Percentiles rank a stretch among this genome's conserved stretches.
Conservation (phyloP, 768 basidiomycete genomes). For the Macrolepiota dolichaula region DNA sequence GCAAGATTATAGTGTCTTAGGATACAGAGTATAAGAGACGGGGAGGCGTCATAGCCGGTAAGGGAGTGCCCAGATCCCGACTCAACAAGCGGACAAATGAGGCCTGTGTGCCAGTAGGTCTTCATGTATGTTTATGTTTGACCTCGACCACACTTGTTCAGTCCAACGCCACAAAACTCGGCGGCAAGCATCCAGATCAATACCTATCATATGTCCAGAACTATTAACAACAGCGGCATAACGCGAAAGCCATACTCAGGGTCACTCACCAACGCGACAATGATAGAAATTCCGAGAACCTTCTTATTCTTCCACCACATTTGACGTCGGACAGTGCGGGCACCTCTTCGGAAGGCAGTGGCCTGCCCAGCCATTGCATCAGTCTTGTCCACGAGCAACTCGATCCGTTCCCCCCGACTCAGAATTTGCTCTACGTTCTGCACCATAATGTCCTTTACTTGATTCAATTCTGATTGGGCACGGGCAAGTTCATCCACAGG, state of each 20-base stretch:
- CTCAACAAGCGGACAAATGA: not conserved
- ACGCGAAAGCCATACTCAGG: constrained; percentile 5
- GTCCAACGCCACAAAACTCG: constrained; percentile 82
- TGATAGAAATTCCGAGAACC: constrained; percentile 58
- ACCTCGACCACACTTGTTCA: constrained; percentile 58
- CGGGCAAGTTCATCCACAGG: constrained; percentile 86
- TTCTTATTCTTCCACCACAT: constrained; percentile 91
- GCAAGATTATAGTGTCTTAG: not conserved
- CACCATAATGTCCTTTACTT: constrained; percentile 97
- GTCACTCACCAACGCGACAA: constrained; percentile 66
- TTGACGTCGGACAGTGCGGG: constrained; percentile 73
- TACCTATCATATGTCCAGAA: constrained; percentile 36
- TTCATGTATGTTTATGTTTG: not conserved
- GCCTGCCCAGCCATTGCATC: constrained; percentile 94
- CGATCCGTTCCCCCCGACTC: constrained; percentile 90
- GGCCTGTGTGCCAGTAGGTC: not conserved
- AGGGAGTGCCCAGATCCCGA: not conserved
- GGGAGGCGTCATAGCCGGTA: not conserved
- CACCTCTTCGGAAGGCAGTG: constrained; percentile 88
- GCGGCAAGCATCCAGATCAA: constrained; percentile 82
- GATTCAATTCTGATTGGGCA: constrained; percentile 84
- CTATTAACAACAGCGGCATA: constrained; percentile 2
- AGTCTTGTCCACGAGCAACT: constrained; percentile 95
- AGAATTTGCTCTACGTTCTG: constrained; percentile 98
- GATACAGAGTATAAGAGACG: not conserved